Evolutionary conservation across 148 eudicot species (phyloP), one percentile per base, ranked within the genome.

Genomic region (Salicornia ramosissima): DNA sequence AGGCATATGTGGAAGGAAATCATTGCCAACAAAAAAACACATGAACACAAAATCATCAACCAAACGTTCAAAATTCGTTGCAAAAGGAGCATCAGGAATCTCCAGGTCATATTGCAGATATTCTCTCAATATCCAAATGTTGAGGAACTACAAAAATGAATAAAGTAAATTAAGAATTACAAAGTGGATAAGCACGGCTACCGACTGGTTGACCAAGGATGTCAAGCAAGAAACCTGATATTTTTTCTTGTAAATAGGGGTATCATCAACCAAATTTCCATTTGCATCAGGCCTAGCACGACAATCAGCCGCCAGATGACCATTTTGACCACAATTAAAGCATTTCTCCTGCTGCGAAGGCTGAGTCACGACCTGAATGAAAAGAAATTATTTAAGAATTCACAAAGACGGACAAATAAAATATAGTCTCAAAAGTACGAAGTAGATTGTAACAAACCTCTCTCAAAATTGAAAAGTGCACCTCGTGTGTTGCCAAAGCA

Each of bases 1-100:
- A 14, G 99, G 99, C 99, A 94, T 94, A 76, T 94, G 99, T n/a
- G 99, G 99, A 76, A 94, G 99, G 77, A 94, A 94, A 80, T 94
- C 99, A 74, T 94, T 94, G 77, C 99, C 99, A 71, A 94, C 99
- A 74, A 94, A 94, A 67, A 94, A 90, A 80, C 99, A 94, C n/a
- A 94, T 83, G 81, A 94, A 94, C 72, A 94, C 97, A 68, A 94
- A 94, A 75, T 94, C 99, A 77, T 94, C 97, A 77, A 94, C 79
- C 87, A 94, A 74, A 46, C 96, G 83, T 75, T 94, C 99, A 74
- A 94, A 86, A 77, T 82, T 83, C 71, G 82, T 80, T 75, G 80
- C 67, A 76, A 89, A 91, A 39, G 97, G 96, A 71, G 97, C 87
- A 60, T 81, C 79, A 33, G 78, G 77, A 69, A 94, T 87, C 73